Base-by-base conservation (phyloP, 1,284 basidiomycete species). In the Cystobasidium sp. region DNA sequence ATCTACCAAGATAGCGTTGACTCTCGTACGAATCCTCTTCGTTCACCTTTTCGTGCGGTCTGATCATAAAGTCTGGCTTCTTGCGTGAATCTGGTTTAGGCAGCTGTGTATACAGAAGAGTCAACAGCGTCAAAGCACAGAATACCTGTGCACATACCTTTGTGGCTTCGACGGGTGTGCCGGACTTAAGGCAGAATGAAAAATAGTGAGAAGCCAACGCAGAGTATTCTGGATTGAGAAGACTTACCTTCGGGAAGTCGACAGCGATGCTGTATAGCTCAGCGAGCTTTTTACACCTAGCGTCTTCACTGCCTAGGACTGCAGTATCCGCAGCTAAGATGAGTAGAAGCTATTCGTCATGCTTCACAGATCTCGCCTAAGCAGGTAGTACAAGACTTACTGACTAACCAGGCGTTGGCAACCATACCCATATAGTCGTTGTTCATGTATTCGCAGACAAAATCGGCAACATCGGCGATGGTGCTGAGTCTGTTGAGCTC, bases 361-460 rank as follows among this genome's bases (percentile, higher is more conserved):
- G 20, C 24, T 14, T 22, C 14, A 18, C 20, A 58, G 37, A n/a
- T 59, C 5, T 41, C 41, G 1, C 37, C 14, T 37, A 59, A 10
- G 24, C 18, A 10, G 18, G 14, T 56, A 37, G 18, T 37, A 6
- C 12, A 41, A n/a, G 10, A 20, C 56, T 59, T 24, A 59, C 56
- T 59, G 18, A 59, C 43, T n/a, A 63, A 24, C 61, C 61, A 63
- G 43, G 31, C 43, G 43, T 63, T 63, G 43, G 61, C 61, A n/a
- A 63, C 61, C 18, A 63, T 49, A 14, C 61, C 61, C 61, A 63
- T 63, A 49, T 63, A 63, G 22, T 63, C 61, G 20, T 63, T 63
- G 20, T 63, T 63, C 61, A 63, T 63, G 44, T 63, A 63, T 41
- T 63, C 61, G 61, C 61, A 63, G 1, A 63, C 61, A 24, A 63